Evolutionary conservation across 257 asterid genomes (phyloP).

Genomic region (Solanum neorickii): DNA sequence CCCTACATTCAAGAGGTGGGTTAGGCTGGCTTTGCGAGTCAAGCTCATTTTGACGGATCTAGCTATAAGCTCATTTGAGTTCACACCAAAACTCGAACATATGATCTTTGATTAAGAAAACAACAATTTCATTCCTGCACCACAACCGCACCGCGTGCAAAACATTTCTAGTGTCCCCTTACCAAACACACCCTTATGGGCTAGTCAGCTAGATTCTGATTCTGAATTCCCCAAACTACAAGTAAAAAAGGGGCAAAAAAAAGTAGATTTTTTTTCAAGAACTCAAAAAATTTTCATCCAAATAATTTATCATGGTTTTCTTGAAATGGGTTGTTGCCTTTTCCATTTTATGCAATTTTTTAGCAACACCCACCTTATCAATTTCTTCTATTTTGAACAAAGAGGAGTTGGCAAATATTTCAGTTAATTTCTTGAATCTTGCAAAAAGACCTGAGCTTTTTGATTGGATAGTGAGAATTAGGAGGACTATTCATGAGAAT

Average conservation of each 20-base stretch:
- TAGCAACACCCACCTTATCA: conserved; percentile 8
- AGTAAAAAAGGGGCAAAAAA: not conserved
- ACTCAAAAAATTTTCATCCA: not conserved
- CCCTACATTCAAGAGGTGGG: too few relatives aligned
- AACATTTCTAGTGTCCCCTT: not conserved
- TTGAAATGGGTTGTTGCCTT: conserved; percentile 10
- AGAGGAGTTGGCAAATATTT: conserved; percentile 21
- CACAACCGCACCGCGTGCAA: too few relatives aligned
- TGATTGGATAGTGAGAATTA: conserved; percentile 45
- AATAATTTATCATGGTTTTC: conserved; percentile 15
- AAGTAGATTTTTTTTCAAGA: not conserved
- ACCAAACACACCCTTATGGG: not conserved
- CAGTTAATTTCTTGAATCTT: conserved; percentile 25
- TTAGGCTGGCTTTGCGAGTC: too few relatives aligned
- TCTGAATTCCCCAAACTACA: too few relatives aligned
- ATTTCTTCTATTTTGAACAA: conserved; percentile 14
- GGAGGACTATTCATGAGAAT: conserved; percentile 49
- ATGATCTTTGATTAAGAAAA: too few relatives aligned
- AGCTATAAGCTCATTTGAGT: not conserved
- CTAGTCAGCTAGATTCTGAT: not conserved
- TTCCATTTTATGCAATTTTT: conserved; percentile 4
- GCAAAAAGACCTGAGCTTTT: conserved; percentile 36
- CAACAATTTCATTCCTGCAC: not conserved
- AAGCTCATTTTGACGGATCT: too few relatives aligned
- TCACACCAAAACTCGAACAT: too few relatives aligned